Evolutionary conservation across 140 eudicot species (phyloP).

Genomic region (Flaveria floridana): DNA sequence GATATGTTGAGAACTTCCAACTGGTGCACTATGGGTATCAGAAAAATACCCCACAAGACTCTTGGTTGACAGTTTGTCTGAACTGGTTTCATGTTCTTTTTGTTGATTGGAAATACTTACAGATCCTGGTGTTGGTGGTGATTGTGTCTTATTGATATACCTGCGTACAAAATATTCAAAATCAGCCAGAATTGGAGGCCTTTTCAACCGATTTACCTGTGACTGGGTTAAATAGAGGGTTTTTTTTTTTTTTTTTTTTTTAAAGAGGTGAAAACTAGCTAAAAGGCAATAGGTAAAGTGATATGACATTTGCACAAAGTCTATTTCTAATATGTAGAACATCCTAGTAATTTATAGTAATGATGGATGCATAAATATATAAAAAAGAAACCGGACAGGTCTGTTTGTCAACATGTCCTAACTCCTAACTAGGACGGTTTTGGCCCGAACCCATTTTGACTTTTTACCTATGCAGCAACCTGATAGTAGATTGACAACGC

Average conservation of each 20-base stretch:
- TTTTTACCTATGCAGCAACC: not conserved
- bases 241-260: too few species aligned
- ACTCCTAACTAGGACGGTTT: too few species aligned
- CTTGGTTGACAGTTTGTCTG: not conserved
- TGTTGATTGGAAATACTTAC: not conserved
- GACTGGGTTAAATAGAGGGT: not conserved
- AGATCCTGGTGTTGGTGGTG: not conserved
- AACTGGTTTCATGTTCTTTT: not conserved
- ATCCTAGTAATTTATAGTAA: too few species aligned
- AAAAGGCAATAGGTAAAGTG: too few species aligned
- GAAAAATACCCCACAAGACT: not conserved
- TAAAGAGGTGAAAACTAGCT: too few species aligned
- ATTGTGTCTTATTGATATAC: conserved; percentile 36
- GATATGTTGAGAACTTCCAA: not conserved
- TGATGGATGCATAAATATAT: too few species aligned
- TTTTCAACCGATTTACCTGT: not conserved
- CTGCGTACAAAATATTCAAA: conserved; percentile 39
- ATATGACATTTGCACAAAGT: too few species aligned
- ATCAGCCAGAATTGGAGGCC: not conserved
- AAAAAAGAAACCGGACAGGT: too few species aligned
- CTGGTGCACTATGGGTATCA: not conserved
- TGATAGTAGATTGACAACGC: conserved; percentile 15
- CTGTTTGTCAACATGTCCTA: not conserved
- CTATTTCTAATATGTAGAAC: too few species aligned
- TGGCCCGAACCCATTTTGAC: not conserved